phyloP scores from a whole-genome alignment of 1,284 basidiomycete species.

The Neolentinus lepideus region DNA sequence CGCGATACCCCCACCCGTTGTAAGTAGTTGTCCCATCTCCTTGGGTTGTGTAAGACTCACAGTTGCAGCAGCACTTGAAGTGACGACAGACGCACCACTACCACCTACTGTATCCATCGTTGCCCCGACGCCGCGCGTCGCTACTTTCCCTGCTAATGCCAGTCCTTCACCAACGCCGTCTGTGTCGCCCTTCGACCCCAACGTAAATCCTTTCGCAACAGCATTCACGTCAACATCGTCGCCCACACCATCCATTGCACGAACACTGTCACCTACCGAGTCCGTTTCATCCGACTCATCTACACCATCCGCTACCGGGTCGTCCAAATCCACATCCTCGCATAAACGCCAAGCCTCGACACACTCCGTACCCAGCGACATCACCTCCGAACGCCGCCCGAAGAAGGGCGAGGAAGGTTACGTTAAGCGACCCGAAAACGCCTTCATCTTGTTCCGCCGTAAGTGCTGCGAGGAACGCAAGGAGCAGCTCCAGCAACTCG shows the following conservation, averaged over 20 bases:
- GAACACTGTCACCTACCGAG: slow-evolving; percentile 9
- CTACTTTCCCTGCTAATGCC: slow-evolving; percentile 48
- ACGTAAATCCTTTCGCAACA: slow-evolving; percentile 44
- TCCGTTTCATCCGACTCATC: slow-evolving; percentile 40
- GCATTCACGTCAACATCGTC: slow-evolving; percentile 31
- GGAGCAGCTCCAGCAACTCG: slow-evolving; percentile 28
- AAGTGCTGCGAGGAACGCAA: slow-evolving; percentile 64
- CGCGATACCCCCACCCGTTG: slow-evolving; percentile 61
- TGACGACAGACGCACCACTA: slow-evolving; percentile 51
- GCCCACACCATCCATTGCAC: slow-evolving; percentile 28
- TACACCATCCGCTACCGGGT: slow-evolving; percentile 21
- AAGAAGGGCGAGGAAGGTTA: slow-evolving; percentile 76
- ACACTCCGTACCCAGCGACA: slow-evolving; percentile 24
- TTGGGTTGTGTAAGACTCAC: not conserved
- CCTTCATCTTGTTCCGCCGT: slow-evolving; percentile 74
- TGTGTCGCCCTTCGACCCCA: slow-evolving; percentile 59
- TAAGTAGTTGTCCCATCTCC: slow-evolving; percentile 26
- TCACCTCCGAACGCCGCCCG: slow-evolving; percentile 50
- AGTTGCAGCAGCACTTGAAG: slow-evolving; percentile 56
- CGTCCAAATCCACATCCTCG: slow-evolving; percentile 12
- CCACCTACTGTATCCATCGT: slow-evolving; percentile 58
- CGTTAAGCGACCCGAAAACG: slow-evolving; percentile 75
- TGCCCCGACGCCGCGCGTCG: slow-evolving; percentile 72
- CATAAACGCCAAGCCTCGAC: slow-evolving; percentile 52
- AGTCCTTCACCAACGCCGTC: slow-evolving; percentile 22